Evolutionary conservation across 768 basidiomycete genomes (phyloP).

Genomic region (Chalciporus pseudorubinellus): DNA sequence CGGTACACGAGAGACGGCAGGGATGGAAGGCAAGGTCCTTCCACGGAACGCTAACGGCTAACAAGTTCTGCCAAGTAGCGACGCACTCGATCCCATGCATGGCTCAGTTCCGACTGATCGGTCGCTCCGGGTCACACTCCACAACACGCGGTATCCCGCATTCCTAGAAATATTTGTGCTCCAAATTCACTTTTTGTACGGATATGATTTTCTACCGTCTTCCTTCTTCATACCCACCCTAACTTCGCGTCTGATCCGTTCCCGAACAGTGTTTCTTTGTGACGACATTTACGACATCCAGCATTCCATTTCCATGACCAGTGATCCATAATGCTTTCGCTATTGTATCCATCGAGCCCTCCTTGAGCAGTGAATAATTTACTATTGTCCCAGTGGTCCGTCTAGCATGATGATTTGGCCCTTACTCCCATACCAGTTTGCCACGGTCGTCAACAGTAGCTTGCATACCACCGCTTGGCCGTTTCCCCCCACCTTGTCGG

Average conservation of each 20-base stretch:
- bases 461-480: conserved; percentile 55
- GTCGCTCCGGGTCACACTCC: conserved; percentile 11
- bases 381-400: conserved; percentile 7
- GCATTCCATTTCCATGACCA: conserved; percentile 12
- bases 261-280: conserved; percentile 10
- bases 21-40: conserved; percentile 31
- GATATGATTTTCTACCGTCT: conserved; percentile 20
- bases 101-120: conserved; percentile 11
- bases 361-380: conserved; percentile 21
- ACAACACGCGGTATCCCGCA: conserved; percentile 8
- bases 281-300: conserved; percentile 22
- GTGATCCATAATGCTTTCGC: conserved; percentile 7
- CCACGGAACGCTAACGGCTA: conserved; percentile 24
- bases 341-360: conserved; percentile 14
- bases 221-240: conserved; percentile 9
- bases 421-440: conserved; percentile 55
- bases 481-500: conserved; percentile 24
- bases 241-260: conserved; percentile 7
- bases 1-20: conserved; percentile 36
- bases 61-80: conserved; percentile 2
- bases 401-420: background rate
- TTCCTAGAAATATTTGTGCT: conserved; percentile 5
- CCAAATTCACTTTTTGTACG: conserved; percentile 13
- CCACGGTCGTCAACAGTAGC: conserved; percentile 56
- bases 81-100: conserved; percentile 7